Evolutionary conservation across 176 grass and related monocot genomes (phyloP).

Genomic region (Aegilops speltoides): DNA sequence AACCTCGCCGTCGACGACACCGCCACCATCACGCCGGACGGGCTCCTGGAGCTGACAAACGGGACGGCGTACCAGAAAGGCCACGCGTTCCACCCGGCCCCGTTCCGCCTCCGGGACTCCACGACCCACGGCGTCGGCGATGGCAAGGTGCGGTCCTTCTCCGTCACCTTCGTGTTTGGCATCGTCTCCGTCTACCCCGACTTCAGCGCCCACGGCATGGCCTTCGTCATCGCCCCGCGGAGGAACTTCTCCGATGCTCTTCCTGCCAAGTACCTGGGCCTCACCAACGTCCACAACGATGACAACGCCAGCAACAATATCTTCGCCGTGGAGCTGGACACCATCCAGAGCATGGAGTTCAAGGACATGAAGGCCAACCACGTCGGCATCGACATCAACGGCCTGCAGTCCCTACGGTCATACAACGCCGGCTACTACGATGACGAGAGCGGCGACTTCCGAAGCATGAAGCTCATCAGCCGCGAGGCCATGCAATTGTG

Average conservation of each 20-base stretch:
- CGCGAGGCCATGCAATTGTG: neutral
- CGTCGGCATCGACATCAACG: neutral
- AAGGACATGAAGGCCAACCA: neutral
- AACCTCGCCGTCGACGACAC: neutral
- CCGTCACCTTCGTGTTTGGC: neutral
- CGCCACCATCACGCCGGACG: neutral
- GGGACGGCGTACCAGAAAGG: neutral
- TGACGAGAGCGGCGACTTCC: neutral
- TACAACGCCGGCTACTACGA: neutral
- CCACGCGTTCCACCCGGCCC: neutral
- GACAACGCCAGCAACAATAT: neutral
- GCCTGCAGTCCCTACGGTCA: neutral
- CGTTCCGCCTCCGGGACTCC: neutral
- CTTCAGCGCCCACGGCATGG: neutral
- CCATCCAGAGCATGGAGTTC: neutral
- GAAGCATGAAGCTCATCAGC: neutral
- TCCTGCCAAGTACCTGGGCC: neutral
- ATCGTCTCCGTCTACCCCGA: neutral
- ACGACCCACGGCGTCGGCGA: neutral
- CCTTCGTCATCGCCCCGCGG: neutral
- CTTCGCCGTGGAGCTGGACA: neutral
- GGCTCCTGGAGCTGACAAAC: neutral
- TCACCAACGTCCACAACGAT: neutral
- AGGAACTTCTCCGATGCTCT: neutral
- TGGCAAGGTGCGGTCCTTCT: neutral